Percentiles rank a stretch among this genome's conserved stretches.
Conservation (phyloP, 75 land plant genomes). For the Pseudotsuga menziesii region DNA sequence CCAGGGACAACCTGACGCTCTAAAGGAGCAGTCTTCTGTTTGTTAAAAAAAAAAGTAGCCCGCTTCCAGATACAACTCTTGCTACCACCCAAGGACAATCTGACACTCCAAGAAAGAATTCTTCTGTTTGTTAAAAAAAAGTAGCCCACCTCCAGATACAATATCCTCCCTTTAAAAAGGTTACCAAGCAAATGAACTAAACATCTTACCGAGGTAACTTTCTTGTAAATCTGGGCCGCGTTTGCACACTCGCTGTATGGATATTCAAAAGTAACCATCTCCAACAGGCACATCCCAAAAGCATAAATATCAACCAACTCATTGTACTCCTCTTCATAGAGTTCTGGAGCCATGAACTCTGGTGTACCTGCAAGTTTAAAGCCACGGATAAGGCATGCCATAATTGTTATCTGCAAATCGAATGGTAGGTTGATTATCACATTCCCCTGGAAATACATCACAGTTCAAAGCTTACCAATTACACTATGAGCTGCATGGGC, state of each 20-base stretch:
- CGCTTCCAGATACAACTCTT: background rate
- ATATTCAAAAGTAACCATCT: conserved; percentile 80
- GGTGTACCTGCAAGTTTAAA: conserved; percentile 57
- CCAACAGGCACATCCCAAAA: conserved; percentile 90
- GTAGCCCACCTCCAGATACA: background rate
- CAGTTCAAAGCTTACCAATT: conserved; percentile 48
- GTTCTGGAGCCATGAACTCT: conserved; percentile 89
- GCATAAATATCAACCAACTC: conserved; percentile 92
- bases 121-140: background rate
- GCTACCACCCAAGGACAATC: no score
- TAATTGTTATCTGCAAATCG: background rate
- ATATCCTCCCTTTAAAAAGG: background rate
- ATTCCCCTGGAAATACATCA: background rate
- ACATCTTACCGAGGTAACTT: conserved; percentile 64
- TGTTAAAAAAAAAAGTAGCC: background rate
- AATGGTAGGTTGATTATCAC: background rate
- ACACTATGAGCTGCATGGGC: conserved; percentile 78
- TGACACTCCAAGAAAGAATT: background rate
- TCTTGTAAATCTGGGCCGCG: conserved; percentile 74
- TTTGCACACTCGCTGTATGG: conserved; percentile 82
- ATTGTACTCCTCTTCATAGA: conserved; percentile 78
- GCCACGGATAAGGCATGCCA: conserved; percentile 7
- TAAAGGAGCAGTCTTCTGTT: background rate
- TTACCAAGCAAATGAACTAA: background rate
- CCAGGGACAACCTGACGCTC: background rate